Conservation (phyloP, 352 stramenopile genomes). For the Pythium brachiatum region DNA sequence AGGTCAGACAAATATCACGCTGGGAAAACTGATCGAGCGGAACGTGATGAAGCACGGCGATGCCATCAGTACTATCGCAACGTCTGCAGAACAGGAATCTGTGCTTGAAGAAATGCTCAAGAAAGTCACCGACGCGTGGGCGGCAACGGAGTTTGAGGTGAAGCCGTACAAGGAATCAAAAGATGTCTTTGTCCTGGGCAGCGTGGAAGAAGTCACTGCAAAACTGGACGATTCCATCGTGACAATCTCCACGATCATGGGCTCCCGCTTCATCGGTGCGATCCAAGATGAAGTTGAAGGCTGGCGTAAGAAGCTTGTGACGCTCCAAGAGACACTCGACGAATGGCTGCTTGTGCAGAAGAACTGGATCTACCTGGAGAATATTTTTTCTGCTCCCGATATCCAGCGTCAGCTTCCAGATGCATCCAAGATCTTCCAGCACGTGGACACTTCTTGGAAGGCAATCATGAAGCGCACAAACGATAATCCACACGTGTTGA, state of each 20-base stretch:
- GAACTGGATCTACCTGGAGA: conserved; percentile 89
- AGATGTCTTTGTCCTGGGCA: conserved; percentile 91
- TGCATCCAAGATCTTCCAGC: conserved; percentile 88
- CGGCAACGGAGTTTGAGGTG: conserved; percentile 89
- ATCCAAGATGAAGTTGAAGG: conserved; percentile 89
- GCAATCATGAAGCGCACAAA: conserved; percentile 88
- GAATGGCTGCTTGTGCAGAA: conserved; percentile 88
- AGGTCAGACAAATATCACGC: conserved; percentile 67
- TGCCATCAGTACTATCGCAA: conserved; percentile 82
- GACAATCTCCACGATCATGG: conserved; percentile 92
- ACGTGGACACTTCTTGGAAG: conserved; percentile 91
- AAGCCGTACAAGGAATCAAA: conserved; percentile 93
- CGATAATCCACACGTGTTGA: conserved; percentile 86
- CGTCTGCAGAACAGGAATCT: conserved; percentile 86
- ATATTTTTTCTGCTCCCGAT: conserved; percentile 87
- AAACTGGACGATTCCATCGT: conserved; percentile 93
- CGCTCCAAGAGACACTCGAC: conserved; percentile 83
- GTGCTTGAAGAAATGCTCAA: conserved; percentile 93
- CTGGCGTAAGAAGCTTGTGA: conserved; percentile 84
- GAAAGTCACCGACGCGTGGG: conserved; percentile 91
- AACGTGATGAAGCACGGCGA: conserved; percentile 88
- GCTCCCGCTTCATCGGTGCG: conserved; percentile 87
- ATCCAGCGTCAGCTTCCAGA: conserved; percentile 90
- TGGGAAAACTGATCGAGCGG: conserved; percentile 83
- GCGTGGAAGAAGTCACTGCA: conserved; percentile 88